These are phyloP conservation scores for Xerocomellus intermedius DNA, from an alignment of 768 basidiomycete genomes.

Conservation along the genomic window DNA sequence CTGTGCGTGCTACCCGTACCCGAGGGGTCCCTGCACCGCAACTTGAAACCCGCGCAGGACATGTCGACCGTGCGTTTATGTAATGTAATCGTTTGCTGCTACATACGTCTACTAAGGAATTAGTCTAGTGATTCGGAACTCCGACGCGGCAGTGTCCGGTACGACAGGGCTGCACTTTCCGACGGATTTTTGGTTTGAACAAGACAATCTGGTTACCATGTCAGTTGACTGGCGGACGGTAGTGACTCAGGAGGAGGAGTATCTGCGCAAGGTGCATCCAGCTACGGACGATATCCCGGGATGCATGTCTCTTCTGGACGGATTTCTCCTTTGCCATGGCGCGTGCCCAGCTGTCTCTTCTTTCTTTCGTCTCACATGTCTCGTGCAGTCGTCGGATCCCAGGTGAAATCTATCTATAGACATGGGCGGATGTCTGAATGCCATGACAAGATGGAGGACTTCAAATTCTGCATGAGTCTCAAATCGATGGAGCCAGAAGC, in stretches of 20 bases:
- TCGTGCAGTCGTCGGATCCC: constrained; percentile 66
- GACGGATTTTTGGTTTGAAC: no score
- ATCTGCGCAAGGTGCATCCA: constrained; percentile 66
- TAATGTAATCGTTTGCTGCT: no score
- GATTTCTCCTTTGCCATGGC: constrained; percentile 72
- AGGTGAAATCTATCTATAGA: constrained; percentile 84
- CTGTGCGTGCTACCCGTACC: no score
- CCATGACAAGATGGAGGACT: constrained; percentile 77
- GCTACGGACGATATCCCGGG: constrained; percentile 77
- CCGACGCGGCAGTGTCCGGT: no score
- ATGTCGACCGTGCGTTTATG: no score
- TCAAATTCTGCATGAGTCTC: constrained; percentile 90
- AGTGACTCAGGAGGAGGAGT: constrained; percentile 66
- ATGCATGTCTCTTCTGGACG: constrained; percentile 75
- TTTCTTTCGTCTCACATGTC: constrained; percentile 10
- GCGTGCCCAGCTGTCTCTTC: constrained; percentile 13
- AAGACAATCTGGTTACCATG: constrained; percentile 11
- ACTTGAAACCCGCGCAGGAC: no score
- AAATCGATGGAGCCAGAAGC: constrained; percentile 78
- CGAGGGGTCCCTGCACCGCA: no score
- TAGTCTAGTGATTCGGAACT: no score
- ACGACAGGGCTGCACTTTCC: no score
- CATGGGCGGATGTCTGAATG: constrained; percentile 76
- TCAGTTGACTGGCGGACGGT: constrained; percentile 52
- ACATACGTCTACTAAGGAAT: no score